phyloP scores from a whole-genome alignment of 164 flowering plant genomes.

The Santalum album region DNA sequence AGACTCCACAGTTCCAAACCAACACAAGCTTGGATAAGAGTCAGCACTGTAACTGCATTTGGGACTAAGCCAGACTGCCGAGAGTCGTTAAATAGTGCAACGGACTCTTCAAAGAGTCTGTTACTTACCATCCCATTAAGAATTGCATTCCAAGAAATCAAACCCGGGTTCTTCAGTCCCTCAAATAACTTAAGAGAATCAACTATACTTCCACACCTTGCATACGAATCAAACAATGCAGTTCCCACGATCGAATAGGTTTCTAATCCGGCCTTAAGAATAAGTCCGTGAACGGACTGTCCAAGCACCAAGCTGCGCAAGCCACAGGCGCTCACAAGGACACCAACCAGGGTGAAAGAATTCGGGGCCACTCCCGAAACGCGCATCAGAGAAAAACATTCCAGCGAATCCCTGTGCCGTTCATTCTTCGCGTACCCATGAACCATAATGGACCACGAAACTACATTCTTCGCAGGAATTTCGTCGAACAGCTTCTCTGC shows the following conservation, averaged over 20 bases:
- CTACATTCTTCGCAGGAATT: conserved; percentile 20
- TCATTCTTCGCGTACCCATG: conserved; percentile 28
- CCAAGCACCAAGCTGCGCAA: conserved; percentile 12
- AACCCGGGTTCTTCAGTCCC: conserved; percentile 16
- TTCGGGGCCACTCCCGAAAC: conserved; percentile 17
- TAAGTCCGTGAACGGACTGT: conserved; percentile 20
- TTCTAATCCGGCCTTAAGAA: conserved; percentile 23
- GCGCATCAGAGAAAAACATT: conserved; percentile 22
- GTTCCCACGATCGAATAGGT: conserved; percentile 21
- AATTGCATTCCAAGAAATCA: conserved; percentile 26
- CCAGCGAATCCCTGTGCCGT: conserved; percentile 12
- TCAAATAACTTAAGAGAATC: conserved; percentile 20
- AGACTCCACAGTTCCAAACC: conserved; percentile 13
- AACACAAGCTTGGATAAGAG: conserved; percentile 15
- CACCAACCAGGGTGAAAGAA: conserved; percentile 31
- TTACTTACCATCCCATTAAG: conserved; percentile 21
- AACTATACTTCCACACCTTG: conserved; percentile 22
- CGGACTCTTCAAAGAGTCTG: conserved; percentile 19
- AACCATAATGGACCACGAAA: conserved; percentile 27
- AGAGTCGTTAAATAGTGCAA: conserved; percentile 15
- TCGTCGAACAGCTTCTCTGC: conserved; percentile 29
- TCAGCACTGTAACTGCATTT: conserved; percentile 22
- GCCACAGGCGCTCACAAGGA: conserved; percentile 18
- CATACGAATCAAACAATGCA: conserved; percentile 30
- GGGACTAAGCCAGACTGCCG: conserved; percentile 17